Base-by-base conservation (phyloP, 257 asterid species). In the Lycium barbarum region DNA sequence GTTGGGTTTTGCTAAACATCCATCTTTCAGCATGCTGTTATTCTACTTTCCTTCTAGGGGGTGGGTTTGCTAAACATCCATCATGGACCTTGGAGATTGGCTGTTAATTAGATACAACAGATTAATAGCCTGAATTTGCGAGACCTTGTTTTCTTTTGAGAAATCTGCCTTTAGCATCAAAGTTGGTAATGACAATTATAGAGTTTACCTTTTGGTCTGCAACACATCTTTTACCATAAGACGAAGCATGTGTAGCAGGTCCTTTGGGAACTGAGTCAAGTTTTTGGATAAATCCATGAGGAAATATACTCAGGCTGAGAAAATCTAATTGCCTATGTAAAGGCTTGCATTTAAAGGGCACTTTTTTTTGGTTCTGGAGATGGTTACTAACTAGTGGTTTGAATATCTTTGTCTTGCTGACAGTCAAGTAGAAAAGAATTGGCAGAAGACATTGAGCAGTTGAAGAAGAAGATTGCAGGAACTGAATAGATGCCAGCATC, bases 391-490 rank as follows among this genome's bases (percentile, higher is more conserved):
- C 66, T 33, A 51, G 54, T 79, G 71, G 70, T 57, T 70, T 35
- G 12, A 17, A 68, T 67, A 55, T 84, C 9, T n/a, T 73, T 54
- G 76, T 3, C 11, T 12, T 83, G 35, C 26, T 79, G 86, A 90
- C 98, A 94, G 99, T 91, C 97, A 2, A 92, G 98, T 89, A 93
- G 99, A 86, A 97, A 95, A 88, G 98, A 97, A 84, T 84, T 97
- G 90, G 94, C 92, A 33, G 53, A 92, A 62, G 99, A 97, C 78
- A 90, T 95, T 47, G 99, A 97, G 91, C 85, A 89, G 14, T 36
- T 95, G 83, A 97, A 97, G 95, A 95, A 93, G 94, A 95, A 93
- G 94, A 90, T 95, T 85, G 92, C 97, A 33, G 99, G 98, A 88
- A 86, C 93, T 36, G 98, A 94, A 83, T 96, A 86, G 87, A 84